Conservation (phyloP, 2,329 filamentous ascomycete species). For the Xylogone sp. region DNA sequence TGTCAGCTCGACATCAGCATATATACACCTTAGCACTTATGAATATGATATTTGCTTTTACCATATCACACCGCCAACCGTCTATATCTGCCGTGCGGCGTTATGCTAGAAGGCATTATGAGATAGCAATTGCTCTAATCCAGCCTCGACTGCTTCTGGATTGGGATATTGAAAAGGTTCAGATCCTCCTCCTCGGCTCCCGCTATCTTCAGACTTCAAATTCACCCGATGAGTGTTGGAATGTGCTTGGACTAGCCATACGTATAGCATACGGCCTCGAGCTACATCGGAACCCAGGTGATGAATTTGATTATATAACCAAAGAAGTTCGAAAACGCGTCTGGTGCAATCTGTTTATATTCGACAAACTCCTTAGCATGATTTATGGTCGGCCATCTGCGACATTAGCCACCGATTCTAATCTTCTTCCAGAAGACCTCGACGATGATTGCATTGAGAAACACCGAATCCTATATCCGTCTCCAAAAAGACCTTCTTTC, state of each 20-base stretch:
- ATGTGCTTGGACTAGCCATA: background rate
- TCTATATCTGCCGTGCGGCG: background rate
- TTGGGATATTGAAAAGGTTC: background rate
- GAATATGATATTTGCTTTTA: constrained; percentile 2
- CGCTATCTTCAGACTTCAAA: background rate
- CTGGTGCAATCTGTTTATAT: constrained; percentile 1
- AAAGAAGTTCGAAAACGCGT: constrained; percentile 1
- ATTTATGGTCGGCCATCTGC: constrained; percentile 1
- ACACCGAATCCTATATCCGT: constrained; percentile 6
- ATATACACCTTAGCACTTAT: background rate
- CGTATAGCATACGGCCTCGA: background rate
- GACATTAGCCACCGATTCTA: constrained; percentile 1
- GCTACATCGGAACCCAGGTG: background rate
- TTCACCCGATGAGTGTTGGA: background rate
- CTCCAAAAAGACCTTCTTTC: constrained; percentile 1
- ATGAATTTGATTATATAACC: background rate
- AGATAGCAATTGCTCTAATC: background rate
- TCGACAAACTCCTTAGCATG: constrained; percentile 2
- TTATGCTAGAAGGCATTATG: background rate
- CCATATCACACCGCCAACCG: background rate
- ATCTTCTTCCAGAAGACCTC: constrained; percentile 7
- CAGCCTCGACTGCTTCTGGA: background rate
- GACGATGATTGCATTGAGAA: constrained; percentile 9
- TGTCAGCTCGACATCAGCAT: constrained; percentile 2
- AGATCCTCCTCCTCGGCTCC: background rate